Evolutionary conservation across 1,284 basidiomycete genomes (phyloP).

Genomic region (Exobasidium rhododendri): DNA sequence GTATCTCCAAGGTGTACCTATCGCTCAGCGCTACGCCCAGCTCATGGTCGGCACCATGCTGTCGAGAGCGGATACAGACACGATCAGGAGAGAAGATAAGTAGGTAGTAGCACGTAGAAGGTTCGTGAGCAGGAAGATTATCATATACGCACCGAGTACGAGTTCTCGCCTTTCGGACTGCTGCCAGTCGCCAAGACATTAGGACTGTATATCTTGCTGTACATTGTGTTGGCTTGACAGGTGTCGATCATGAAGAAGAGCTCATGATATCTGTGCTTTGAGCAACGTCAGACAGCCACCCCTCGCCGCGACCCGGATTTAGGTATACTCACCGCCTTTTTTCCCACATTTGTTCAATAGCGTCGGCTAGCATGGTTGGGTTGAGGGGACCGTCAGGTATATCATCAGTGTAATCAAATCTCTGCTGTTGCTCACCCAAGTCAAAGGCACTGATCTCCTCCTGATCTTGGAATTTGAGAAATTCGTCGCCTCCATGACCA

Average conservation of each 20-base stretch:
- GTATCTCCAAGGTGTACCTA: constrained; percentile 84
- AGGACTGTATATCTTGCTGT: constrained; percentile 88
- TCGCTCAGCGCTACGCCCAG: constrained; percentile 95
- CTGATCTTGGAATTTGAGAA: constrained; percentile 97
- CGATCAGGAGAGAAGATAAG: not conserved
- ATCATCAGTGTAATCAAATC: constrained; percentile 9
- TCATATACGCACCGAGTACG: constrained; percentile 65
- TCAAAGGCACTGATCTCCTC: constrained; percentile 96
- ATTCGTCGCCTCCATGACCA: constrained; percentile 95
- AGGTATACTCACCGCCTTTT: constrained; percentile 63
- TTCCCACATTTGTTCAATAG: constrained; percentile 96
- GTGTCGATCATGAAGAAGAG: constrained; percentile 98
- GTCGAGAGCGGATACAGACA: constrained; percentile 3
- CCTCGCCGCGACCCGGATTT: too few species aligned
- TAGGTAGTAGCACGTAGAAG: too few species aligned
- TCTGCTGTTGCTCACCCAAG: constrained; percentile 21
- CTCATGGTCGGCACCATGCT: constrained; percentile 89
- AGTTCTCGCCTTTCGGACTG: constrained; percentile 81
- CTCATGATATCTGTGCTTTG: constrained; percentile 82
- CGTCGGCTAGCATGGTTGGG: constrained; percentile 85
- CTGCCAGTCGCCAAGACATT: constrained; percentile 93
- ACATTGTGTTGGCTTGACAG: constrained; percentile 96
- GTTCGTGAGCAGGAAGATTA: not conserved
- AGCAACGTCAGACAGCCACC: too few species aligned
- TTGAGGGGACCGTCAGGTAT: not conserved